These are phyloP conservation scores for Triticum monococcum DNA, from an alignment of 176 grass and related monocot species.

Conservation along the genomic window DNA sequence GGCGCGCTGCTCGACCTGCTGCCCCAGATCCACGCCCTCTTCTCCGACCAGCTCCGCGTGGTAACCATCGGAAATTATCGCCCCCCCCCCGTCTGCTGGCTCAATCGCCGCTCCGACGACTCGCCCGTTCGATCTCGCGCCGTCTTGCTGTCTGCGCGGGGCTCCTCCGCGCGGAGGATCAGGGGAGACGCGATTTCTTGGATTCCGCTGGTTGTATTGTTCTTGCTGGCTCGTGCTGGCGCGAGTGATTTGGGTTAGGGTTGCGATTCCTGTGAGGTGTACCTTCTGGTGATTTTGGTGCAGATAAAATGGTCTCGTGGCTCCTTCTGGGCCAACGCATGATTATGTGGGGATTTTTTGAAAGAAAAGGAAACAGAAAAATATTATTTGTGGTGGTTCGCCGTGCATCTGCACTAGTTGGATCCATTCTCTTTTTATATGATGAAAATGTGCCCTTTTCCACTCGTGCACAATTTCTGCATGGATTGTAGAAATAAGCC, in stretches of 20 bases:
- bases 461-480: neutral
- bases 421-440: neutral
- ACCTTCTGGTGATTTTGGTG: neutral
- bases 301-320: too few species aligned
- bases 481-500: neutral
- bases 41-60: constrained; percentile 91
- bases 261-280: neutral
- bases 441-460: neutral
- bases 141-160: neutral
- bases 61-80: constrained; percentile 29
- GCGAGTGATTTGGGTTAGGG: neutral
- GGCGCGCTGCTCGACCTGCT: constrained; percentile 59
- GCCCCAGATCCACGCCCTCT: constrained; percentile 80
- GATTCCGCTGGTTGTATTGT: neutral
- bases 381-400: neutral
- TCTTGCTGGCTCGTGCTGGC: neutral
- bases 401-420: neutral
- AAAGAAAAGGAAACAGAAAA: neutral
- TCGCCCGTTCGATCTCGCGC: neutral
- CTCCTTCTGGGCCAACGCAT: neutral
- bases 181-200: neutral
- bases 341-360: neutral
- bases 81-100: neutral
- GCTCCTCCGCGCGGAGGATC: neutral
- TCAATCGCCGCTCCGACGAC: neutral